A percentile compares a stretch with the other conserved stretches of the same genome.
phyloP scores from a whole-genome alignment of 495 filamentous ascomycete species.

The Lichenothelia convexa region DNA sequence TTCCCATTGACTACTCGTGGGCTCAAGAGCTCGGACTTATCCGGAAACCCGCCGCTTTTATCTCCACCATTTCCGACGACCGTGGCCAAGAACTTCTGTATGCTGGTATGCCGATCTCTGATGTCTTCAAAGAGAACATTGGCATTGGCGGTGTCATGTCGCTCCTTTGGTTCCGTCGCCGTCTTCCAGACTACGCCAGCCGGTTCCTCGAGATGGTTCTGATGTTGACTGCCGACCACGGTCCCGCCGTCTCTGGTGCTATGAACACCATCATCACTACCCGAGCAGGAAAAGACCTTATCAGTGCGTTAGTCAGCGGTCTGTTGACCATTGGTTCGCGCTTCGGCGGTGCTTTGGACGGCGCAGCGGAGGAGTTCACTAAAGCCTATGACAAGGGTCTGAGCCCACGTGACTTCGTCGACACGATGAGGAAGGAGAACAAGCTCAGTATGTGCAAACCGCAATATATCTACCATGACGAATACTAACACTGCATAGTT shows the following conservation, averaged over 20 bases:
- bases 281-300: slow-evolving; percentile 94
- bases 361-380: slow-evolving; percentile 95
- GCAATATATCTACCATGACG: background rate
- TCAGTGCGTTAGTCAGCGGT: slow-evolving; percentile 85
- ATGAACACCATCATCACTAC: slow-evolving; percentile 99
- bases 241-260: slow-evolving; percentile 93
- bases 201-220: slow-evolving; percentile 99
- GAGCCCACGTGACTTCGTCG: slow-evolving; percentile 95
- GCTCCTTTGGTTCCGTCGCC: slow-evolving; percentile 96
- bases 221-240: slow-evolving; percentile 98
- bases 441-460: slow-evolving; percentile 84
- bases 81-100: slow-evolving; percentile 98
- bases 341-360: slow-evolving; percentile 96
- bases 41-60: slow-evolving; percentile 98
- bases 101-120: slow-evolving; percentile 97
- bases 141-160: slow-evolving; percentile 99
- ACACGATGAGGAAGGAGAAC: slow-evolving; percentile 97
- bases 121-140: slow-evolving; percentile 97
- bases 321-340: slow-evolving; percentile 95
- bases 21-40: slow-evolving; percentile 97
- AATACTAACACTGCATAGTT: slow-evolving; percentile 32
- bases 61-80: slow-evolving; percentile 98
- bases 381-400: slow-evolving; percentile 96
- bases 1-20: slow-evolving; percentile 99
- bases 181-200: slow-evolving; percentile 86